phyloP scores from a whole-genome alignment of 1,139 yeast genomes.

The Magnusiomyces clavatus region DNA sequence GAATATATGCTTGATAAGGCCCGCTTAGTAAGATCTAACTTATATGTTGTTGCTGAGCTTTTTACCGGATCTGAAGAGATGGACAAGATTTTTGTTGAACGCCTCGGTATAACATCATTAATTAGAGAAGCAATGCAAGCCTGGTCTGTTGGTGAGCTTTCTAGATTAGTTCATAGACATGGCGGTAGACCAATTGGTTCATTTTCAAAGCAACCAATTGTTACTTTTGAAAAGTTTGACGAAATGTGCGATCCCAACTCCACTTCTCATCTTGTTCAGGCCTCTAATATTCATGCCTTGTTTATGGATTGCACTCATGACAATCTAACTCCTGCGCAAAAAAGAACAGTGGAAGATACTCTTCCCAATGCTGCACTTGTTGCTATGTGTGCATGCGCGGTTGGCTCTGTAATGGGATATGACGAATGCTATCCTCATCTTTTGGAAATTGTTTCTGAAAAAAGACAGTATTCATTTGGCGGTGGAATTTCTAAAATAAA shows the following conservation, averaged over 20 bases:
- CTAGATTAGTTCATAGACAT: constrained; percentile 79
- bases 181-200: constrained; percentile 97
- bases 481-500: constrained; percentile 74
- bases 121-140: constrained; percentile 98
- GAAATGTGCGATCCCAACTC: constrained; percentile 14
- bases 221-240: constrained; percentile 17
- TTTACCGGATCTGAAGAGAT: constrained; percentile 88
- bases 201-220: constrained; percentile 34
- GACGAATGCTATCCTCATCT: constrained; percentile 86
- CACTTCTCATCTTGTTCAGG: constrained; percentile 42
- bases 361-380: constrained; percentile 92
- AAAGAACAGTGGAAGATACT: constrained; percentile 89
- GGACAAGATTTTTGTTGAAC: constrained; percentile 85
- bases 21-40: constrained; percentile 70
- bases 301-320: constrained; percentile 98
- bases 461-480: constrained; percentile 51
- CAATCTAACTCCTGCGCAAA: constrained; percentile 81
- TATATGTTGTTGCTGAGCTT: constrained; percentile 89
- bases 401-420: constrained; percentile 90
- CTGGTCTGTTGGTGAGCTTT: constrained; percentile 78
- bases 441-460: constrained; percentile 75
- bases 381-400: constrained; percentile 86
- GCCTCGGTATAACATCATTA: constrained; percentile 79
- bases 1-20: constrained; percentile 85
- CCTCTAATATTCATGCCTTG: constrained; percentile 79